Conservation (phyloP, 1,284 basidiomycete species). For the Pascua sp. region DNA sequence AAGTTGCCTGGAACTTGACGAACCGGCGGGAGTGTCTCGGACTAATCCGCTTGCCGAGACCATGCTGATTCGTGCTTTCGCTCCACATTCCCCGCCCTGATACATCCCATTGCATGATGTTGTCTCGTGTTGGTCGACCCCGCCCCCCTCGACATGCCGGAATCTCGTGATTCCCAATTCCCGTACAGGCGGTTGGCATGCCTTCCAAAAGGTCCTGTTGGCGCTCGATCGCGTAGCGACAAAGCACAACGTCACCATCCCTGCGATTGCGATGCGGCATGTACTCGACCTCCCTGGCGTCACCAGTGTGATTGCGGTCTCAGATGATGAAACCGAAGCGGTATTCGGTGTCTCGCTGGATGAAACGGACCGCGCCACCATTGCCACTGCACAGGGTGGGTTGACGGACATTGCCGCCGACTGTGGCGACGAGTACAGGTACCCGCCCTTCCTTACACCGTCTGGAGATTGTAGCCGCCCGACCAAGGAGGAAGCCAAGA, state of each 20-base stretch:
- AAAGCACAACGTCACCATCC: constrained; percentile 15
- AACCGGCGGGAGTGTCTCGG: no score
- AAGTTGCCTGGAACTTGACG: no score
- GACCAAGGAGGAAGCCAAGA: not conserved
- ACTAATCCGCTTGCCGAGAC: no score
- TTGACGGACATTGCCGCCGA: constrained; percentile 1
- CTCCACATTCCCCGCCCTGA: no score
- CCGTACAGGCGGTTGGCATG: constrained; percentile 16
- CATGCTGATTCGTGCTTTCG: no score
- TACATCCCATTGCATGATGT: no score
- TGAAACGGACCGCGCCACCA: constrained; percentile 1
- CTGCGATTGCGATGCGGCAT: constrained; percentile 14
- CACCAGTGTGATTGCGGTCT: constrained; percentile 16
- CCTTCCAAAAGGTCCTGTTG: constrained; percentile 14
- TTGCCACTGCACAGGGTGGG: not conserved
- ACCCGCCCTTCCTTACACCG: constrained; percentile 10
- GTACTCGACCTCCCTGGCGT: constrained; percentile 18
- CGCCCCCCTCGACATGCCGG: no score
- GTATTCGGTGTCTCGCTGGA: constrained; percentile 4
- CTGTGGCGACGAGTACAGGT: constrained; percentile 13
- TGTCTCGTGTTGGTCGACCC: no score
- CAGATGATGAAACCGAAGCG: not conserved
- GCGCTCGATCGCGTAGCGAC: constrained; percentile 12
- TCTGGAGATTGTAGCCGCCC: not conserved
- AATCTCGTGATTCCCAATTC: no score